Conservation (phyloP, 2,329 filamentous ascomycete species). For the Penicillium sp. region DNA sequence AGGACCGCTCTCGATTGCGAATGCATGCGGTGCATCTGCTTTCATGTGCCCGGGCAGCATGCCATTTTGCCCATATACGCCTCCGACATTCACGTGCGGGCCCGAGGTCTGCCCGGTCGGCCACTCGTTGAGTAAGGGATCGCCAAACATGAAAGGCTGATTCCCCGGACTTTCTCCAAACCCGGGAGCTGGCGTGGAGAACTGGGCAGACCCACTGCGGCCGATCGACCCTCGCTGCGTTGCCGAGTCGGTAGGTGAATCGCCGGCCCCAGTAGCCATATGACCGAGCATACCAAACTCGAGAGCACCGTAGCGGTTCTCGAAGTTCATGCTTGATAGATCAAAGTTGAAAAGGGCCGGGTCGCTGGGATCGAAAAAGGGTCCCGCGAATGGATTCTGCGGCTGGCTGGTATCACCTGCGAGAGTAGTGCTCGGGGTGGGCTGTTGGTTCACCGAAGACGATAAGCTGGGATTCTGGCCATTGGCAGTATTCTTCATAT, state of each 20-base stretch:
- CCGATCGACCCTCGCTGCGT: constrained; percentile 49
- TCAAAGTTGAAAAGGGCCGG: constrained; percentile 95
- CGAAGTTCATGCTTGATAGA: constrained; percentile 88
- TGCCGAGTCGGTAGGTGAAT: constrained; percentile 66
- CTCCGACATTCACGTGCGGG: constrained; percentile 34
- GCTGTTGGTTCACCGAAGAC: constrained; percentile 48
- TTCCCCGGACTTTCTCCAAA: constrained; percentile 48
- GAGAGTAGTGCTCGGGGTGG: constrained; percentile 47
- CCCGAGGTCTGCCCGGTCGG: constrained; percentile 37
- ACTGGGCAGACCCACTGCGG: constrained; percentile 41
- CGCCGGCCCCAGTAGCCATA: constrained; percentile 88
- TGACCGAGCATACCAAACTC: constrained; percentile 96
- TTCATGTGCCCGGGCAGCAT: constrained; percentile 44
- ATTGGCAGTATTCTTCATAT: constrained; percentile 47
- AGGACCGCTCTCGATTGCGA: constrained; percentile 60
- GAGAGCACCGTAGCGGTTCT: constrained; percentile 90
- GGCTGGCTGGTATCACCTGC: constrained; percentile 44
- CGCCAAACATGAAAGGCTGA: constrained; percentile 47
- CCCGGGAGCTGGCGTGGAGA: constrained; percentile 40
- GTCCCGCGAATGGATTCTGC: constrained; percentile 49
- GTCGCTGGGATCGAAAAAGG: constrained; percentile 85
- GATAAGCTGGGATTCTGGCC: constrained; percentile 36
- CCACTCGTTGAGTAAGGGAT: constrained; percentile 48
- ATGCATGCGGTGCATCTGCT: constrained; percentile 54
- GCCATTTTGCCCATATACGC: constrained; percentile 38